Percentiles rank a stretch among this genome's conserved stretches.
phyloP scores from a whole-genome alignment of 768 basidiomycete genomes.

The Psilocybe azurescens region DNA sequence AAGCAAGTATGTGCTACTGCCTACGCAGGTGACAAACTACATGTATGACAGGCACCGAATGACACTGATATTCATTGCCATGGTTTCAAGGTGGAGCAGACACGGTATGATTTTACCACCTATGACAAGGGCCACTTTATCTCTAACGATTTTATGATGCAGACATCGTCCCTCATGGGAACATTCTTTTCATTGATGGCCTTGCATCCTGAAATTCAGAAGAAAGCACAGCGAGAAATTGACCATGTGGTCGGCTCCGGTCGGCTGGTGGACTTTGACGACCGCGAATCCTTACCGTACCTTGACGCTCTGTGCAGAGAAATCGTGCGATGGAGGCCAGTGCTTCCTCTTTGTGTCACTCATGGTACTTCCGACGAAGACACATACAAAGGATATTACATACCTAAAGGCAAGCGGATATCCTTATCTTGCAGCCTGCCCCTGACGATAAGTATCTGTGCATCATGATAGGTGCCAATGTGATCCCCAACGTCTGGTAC shows the following conservation, averaged over 20 bases:
- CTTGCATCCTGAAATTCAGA: conserved; percentile 34
- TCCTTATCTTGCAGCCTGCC: background rate
- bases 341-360: conserved; percentile 25
- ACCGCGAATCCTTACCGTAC: conserved; percentile 35
- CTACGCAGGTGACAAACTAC: conserved; percentile 14
- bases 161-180: conserved; percentile 15
- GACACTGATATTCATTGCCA: background rate
- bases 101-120: conserved; percentile 6
- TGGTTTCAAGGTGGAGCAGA: conserved; percentile 8
- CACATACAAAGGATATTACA: conserved; percentile 30
- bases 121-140: background rate
- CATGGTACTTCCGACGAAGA: conserved; percentile 32
- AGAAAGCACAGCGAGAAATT: conserved; percentile 39
- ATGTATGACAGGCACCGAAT: background rate
- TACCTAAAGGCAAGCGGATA: conserved; percentile 23
- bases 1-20: conserved; percentile 15
- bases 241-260: conserved; percentile 33
- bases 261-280: conserved; percentile 32
- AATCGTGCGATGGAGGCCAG: conserved; percentile 33
- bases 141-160: background rate
- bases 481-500: background rate
- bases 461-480: background rate
- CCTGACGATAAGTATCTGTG: too few species aligned
- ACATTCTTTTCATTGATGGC: conserved; percentile 36
- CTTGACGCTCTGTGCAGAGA: conserved; percentile 41